Evolutionary conservation across 176 grass and related monocot genomes (phyloP), one percentile per base, ranked within the genome.

Genomic region (Juncus inflexus): DNA sequence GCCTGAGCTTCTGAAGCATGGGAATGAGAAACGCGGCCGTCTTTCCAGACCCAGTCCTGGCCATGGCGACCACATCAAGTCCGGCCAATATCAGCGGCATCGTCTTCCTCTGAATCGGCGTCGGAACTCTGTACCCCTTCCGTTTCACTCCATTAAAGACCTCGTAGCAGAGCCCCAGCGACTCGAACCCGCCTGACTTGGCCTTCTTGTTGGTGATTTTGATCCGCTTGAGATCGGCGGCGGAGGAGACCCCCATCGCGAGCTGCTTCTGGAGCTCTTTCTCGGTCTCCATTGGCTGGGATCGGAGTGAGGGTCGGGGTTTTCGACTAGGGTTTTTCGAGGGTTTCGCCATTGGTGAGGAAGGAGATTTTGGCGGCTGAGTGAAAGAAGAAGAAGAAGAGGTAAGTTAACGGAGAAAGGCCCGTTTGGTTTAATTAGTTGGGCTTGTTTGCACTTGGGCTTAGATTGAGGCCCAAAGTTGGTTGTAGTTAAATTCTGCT

Each of bases 51-150:
- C 94, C 94, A 3, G 88, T 99, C 43, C 88, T 84, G 15, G 88
- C 94, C 94, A 99, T 99, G 67, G 88, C 94, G 12, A 90, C 94
- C 50, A 99, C 75, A 60, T 99, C 94, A 8, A 66, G 42, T 3
- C 94, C 94, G 9, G 88, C 60, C 15, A 99, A 80, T 78, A 99
- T 92, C 52, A 99, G 77, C 42, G 88, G 94, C 85, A 99, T 92
- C 8, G 88, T 78, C 77, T 92, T 92, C 35, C 94, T 74, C 78
- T 99, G 94, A 72, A 99, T 99, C 4, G 94, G 94, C n/a, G 94
- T 99, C 7, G 94, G 94, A 38, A 99, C 88, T 36, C 82, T 74
- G 78, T 99, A 99, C 1, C 94, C 94, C 85, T 97, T 97, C 63
- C 84, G 80, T 60, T 86, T 90, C 41, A 91, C 83, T 36, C 88